Evolutionary conservation across 2,329 filamentous ascomycete species (phyloP).

Genomic region (Plectosphaerella cucumerina): DNA sequence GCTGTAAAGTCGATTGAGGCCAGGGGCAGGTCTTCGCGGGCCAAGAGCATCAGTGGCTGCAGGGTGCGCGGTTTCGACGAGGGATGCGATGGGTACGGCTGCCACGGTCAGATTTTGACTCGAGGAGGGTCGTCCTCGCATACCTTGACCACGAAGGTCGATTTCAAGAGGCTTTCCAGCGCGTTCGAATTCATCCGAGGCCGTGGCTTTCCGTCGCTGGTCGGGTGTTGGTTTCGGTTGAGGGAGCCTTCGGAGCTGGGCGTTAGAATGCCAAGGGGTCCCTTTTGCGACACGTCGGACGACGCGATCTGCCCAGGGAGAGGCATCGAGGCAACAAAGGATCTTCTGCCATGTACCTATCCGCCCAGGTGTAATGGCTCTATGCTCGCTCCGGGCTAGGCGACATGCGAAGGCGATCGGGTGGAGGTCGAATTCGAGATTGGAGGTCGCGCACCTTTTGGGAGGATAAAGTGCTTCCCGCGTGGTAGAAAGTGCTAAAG

Average conservation of each 20-base stretch:
- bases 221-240: constrained; percentile 23
- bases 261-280: constrained; percentile 32
- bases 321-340: constrained; percentile 4
- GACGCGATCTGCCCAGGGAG: constrained; percentile 8
- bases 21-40: constrained; percentile 56
- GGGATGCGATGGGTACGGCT: constrained; percentile 54
- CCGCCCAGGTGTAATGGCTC: neutral
- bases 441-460: neutral
- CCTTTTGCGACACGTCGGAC: constrained; percentile 47
- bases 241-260: constrained; percentile 33
- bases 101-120: constrained; percentile 13
- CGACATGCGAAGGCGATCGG: neutral
- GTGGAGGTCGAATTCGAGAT: neutral
- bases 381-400: neutral
- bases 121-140: constrained; percentile 4
- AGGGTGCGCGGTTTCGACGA: constrained; percentile 50
- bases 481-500: neutral
- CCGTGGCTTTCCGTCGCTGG: constrained; percentile 25
- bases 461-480: neutral
- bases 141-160: constrained; percentile 50
- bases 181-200: constrained; percentile 32
- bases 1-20: constrained; percentile 55
- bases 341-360: neutral
- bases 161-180: constrained; percentile 48
- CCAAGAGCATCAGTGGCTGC: constrained; percentile 58